phyloP scores from a whole-genome alignment of 2,329 filamentous ascomycete genomes.

The Pseudogymnoascus sp. region DNA sequence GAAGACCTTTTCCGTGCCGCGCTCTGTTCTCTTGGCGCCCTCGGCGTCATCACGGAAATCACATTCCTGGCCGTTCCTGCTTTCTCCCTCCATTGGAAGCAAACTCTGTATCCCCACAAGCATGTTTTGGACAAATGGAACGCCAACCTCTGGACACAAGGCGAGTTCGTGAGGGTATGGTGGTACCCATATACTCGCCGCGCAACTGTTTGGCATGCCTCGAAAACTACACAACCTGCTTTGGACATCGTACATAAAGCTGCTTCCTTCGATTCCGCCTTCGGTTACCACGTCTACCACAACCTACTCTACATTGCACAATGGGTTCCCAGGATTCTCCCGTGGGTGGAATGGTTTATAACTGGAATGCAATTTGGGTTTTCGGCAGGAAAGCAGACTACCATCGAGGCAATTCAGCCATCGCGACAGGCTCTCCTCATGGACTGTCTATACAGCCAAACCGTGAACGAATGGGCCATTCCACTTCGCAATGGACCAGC shows the following conservation, averaged over 20 bases:
- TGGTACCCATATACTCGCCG: constrained; percentile 91
- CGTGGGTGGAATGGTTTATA: constrained; percentile 90
- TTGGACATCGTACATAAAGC: constrained; percentile 42
- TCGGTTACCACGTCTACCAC: constrained; percentile 89
- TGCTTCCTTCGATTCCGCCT: constrained; percentile 70
- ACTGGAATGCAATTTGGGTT: constrained; percentile 98
- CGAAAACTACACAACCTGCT: constrained; percentile 58
- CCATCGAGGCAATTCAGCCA: constrained; percentile 67
- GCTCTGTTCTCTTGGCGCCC: constrained; percentile 74
- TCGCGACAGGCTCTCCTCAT: constrained; percentile 76
- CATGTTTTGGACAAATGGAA: constrained; percentile 66
- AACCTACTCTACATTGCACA: constrained; percentile 76
- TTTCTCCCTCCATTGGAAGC: constrained; percentile 80
- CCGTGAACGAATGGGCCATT: constrained; percentile 96
- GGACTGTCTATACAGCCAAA: constrained; percentile 98
- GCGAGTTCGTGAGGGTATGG: constrained; percentile 91
- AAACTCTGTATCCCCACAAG: constrained; percentile 63
- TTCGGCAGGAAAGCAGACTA: constrained; percentile 54
- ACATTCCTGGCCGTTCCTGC: constrained; percentile 72
- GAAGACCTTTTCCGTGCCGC: constrained; percentile 79
- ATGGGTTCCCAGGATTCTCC: constrained; percentile 68
- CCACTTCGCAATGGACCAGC: constrained; percentile 80
- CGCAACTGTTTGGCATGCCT: constrained; percentile 83
- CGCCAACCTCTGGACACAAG: constrained; percentile 66
- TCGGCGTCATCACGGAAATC: constrained; percentile 86